Conservation (phyloP, 2,329 filamentous ascomycete species). For the Trichophyton rubrum region DNA sequence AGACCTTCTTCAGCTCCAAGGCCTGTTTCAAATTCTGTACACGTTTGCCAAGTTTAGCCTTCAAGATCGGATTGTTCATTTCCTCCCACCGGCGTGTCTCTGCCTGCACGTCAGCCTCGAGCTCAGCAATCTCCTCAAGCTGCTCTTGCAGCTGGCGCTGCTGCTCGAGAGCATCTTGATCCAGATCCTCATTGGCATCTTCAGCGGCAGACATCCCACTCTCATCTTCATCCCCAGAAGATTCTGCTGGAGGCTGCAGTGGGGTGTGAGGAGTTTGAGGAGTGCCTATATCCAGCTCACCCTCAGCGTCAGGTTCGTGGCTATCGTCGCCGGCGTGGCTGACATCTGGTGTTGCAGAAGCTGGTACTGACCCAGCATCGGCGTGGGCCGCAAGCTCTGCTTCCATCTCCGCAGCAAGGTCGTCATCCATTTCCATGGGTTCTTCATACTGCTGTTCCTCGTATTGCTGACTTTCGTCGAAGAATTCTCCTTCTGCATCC, state of each 20-base stretch:
- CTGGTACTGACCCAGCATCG: conserved; percentile 17
- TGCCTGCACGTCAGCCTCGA: conserved; percentile 28
- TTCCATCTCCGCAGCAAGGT: conserved; percentile 34
- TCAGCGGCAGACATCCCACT: conserved; percentile 26
- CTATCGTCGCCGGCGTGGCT: conserved; percentile 14
- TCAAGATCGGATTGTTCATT: conserved; percentile 30
- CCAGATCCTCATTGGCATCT: conserved; percentile 25
- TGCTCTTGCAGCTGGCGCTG: conserved; percentile 33
- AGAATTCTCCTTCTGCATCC: conserved; percentile 38
- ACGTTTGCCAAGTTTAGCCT: conserved; percentile 33
- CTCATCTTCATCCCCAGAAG: conserved; percentile 30
- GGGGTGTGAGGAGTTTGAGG: conserved; percentile 24
- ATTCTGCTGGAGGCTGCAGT: conserved; percentile 24
- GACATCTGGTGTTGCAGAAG: conserved; percentile 16
- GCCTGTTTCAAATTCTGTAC: conserved; percentile 34
- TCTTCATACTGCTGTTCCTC: conserved; percentile 15
- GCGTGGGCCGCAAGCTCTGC: conserved; percentile 29
- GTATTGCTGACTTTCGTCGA: conserved; percentile 22
- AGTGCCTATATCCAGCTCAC: conserved; percentile 18
- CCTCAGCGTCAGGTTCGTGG: conserved; percentile 6
- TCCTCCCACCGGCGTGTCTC: conserved; percentile 31
- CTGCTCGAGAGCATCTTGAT: conserved; percentile 33
- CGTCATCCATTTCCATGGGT: conserved; percentile 29
- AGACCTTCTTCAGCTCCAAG: conserved; percentile 33
- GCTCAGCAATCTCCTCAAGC: conserved; percentile 33